These are phyloP conservation scores for Tolypocladium ovalisporum DNA, from an alignment of 2,329 filamentous ascomycete species.

Conservation along the genomic window DNA sequence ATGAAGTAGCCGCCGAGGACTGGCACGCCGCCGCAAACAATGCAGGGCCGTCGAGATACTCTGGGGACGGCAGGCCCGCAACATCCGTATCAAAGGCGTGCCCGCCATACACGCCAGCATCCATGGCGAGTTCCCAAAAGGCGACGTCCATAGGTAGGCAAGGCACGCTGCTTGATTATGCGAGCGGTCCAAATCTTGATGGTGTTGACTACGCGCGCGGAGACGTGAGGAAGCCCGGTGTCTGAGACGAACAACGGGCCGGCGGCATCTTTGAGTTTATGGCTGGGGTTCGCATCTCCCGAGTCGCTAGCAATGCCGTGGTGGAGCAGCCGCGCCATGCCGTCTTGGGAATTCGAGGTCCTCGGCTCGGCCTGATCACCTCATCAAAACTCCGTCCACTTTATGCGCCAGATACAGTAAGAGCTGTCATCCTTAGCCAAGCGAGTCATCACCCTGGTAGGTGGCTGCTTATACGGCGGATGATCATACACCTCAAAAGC, in stretches of 20 bases:
- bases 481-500: neutral
- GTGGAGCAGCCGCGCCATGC: neutral
- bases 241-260: neutral
- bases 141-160: neutral
- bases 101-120: neutral
- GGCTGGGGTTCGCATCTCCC: neutral
- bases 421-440: neutral
- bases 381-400: neutral
- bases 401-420: neutral
- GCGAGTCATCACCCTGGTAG: neutral
- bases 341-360: neutral
- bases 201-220: neutral
- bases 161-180: neutral
- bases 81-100: neutral
- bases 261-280: neutral
- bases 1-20: neutral
- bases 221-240: neutral
- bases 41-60: neutral
- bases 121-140: neutral
- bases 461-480: too few species aligned
- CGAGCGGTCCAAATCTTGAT: neutral
- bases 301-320: neutral
- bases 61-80: neutral
- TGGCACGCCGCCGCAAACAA: neutral
- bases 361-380: neutral